These are phyloP conservation scores for Macrophomina pseudophaseolina DNA, from an alignment of 2,329 filamentous ascomycete species.

Conservation along the genomic window DNA sequence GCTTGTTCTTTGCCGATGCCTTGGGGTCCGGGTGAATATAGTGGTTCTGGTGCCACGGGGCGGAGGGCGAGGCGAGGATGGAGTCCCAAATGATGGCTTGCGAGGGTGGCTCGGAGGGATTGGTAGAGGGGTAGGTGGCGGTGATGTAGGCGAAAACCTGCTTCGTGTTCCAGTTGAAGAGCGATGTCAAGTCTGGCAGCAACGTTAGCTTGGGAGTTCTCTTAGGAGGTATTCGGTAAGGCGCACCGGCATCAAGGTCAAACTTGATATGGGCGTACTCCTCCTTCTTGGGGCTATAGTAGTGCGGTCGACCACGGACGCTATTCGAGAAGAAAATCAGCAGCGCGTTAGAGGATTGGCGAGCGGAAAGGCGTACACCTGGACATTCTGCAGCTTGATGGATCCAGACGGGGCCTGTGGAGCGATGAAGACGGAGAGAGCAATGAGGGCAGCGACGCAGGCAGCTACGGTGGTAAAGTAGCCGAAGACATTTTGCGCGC, in stretches of 20 bases:
- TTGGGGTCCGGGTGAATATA: conserved; percentile 61
- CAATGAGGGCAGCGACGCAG: conserved; percentile 77
- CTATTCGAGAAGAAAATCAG: conserved; percentile 50
- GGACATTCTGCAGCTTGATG: conserved; percentile 74
- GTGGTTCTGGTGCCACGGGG: conserved; percentile 58
- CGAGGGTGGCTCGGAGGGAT: conserved; percentile 47
- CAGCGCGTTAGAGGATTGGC: background rate
- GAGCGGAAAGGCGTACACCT: conserved; percentile 67
- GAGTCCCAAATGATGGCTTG: conserved; percentile 93
- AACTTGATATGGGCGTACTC: conserved; percentile 96
- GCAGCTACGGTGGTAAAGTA: conserved; percentile 97
- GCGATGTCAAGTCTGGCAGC: conserved; percentile 72
- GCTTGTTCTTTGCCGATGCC: conserved; percentile 57
- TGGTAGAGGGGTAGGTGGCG: conserved; percentile 67
- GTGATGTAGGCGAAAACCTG: conserved; percentile 96
- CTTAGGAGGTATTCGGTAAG: background rate
- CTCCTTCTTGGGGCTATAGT: conserved; percentile 90
- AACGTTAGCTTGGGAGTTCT: conserved; percentile 22
- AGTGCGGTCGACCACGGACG: conserved; percentile 89
- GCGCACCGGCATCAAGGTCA: conserved; percentile 76
- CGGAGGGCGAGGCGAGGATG: conserved; percentile 80
- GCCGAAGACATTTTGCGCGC: conserved; percentile 90
- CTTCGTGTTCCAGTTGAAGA: conserved; percentile 99
- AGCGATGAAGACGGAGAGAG: conserved; percentile 74
- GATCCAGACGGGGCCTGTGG: conserved; percentile 70